A percentile compares a stretch with the other conserved stretches of the same genome.
Conservation (phyloP, 2,329 filamentous ascomycete species). For the Zymoseptoria ardabiliae region DNA sequence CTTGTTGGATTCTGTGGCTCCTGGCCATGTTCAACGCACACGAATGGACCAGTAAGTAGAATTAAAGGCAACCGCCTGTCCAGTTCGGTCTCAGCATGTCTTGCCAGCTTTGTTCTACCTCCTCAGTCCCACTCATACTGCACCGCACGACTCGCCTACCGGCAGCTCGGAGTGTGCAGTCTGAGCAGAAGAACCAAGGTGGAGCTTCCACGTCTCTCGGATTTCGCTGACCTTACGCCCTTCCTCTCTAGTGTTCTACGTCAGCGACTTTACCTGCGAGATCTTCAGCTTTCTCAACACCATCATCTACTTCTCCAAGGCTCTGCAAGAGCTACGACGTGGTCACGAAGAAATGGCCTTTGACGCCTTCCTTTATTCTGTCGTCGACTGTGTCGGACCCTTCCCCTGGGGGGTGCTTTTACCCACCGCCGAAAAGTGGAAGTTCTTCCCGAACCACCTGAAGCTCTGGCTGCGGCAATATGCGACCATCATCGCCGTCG, state of each 20-base stretch:
- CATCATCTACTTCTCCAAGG: slow-evolving; percentile 59
- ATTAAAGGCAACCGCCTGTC: background rate
- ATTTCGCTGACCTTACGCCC: background rate
- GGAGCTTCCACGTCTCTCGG: background rate
- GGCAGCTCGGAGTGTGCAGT: too few relatives aligned
- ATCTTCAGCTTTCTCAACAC: slow-evolving; percentile 61
- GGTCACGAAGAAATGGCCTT: slow-evolving; percentile 51
- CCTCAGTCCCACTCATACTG: too few relatives aligned
- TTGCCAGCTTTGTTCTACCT: too few relatives aligned
- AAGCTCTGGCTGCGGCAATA: slow-evolving; percentile 57
- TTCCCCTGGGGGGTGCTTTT: slow-evolving; percentile 56
- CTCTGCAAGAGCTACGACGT: slow-evolving; percentile 55
- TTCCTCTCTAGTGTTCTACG: slow-evolving; percentile 47
- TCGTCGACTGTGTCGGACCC: slow-evolving; percentile 57
- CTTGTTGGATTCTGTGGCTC: slow-evolving; percentile 58
- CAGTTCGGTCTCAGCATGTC: too few relatives aligned
- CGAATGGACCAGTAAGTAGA: slow-evolving; percentile 50
- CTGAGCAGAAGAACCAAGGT: too few relatives aligned
- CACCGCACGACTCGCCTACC: too few relatives aligned
- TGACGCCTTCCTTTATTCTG: slow-evolving; percentile 57
- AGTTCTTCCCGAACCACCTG: slow-evolving; percentile 55
- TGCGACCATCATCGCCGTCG: slow-evolving; percentile 58
- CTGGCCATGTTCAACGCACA: slow-evolving; percentile 61
- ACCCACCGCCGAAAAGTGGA: slow-evolving; percentile 55
- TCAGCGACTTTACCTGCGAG: slow-evolving; percentile 59